Evolutionary conservation across 2,329 filamentous ascomycete species (phyloP), one percentile per base, ranked within the genome.

Genomic region (Graphilbum fragrans): DNA sequence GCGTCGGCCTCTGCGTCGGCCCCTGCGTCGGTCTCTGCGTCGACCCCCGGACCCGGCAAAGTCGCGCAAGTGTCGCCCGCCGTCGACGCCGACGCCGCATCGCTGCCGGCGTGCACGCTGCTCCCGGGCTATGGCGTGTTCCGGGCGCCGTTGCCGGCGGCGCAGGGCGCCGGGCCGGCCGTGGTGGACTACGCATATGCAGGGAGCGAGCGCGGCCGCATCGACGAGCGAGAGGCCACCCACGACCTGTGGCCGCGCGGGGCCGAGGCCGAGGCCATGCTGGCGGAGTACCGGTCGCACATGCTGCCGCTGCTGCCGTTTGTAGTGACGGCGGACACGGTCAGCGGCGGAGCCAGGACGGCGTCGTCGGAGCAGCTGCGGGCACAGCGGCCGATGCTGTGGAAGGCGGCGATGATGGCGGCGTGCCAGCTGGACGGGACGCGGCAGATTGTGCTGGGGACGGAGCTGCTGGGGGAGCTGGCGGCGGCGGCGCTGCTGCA

Each of bases 351-450:
- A 27, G 12, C 8, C 8, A 7, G 8, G 25, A 8, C 8, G 25
- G 8, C 25, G 25, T 27, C 25, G 7, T 56, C 65, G 1, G 49
- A 52, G 2, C 53, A 62, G 45, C 52, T 72, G 35, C 57, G 56
- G 21, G 50, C 52, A 21, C 45, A 58, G 44, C 54, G 60, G 6
- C 67, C 68, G 19, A 65, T 66, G 33, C 47, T 71, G 33, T 73
- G 67, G 66, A 70, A 69, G 49, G 64, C 60, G 4, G 51, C 66
- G 45, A 69, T 72, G 62, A 60, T 71, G 53, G 58, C 58, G 38
- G 55, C 59, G 17, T 58, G 55, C 42, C 59, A 66, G 38, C 55
- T 61, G 2, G 62, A 72, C 36, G 66, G 66, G 1, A 42, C 53
- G 21, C 58, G 66, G 32, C 69, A 72, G 51, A 51, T 62, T 12